Evolutionary conservation across 805 yeast species (phyloP), one percentile per base, ranked within the genome.

Genomic region (Sugiyamaella smithiae): DNA sequence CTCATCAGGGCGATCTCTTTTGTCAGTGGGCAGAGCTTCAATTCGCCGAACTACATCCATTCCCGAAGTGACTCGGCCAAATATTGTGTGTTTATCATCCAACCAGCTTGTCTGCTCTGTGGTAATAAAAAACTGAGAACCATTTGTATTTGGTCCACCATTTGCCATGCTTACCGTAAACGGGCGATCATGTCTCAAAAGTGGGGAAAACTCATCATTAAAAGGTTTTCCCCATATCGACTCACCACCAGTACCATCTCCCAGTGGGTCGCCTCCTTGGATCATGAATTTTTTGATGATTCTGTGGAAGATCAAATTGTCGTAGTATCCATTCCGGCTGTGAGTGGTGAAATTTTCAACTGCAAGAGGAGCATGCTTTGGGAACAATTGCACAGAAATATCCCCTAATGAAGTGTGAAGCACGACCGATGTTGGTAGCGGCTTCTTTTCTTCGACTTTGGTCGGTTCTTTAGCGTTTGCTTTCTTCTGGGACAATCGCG

Each of bases 121-220:
- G 37, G 83, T 78, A 52, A 78, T 78, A 64, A 78, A 78, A 52
- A 78, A 78, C 58, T 78, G 84, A 1, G 81, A 76, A 2, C 83
- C 83, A 57, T 79, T 79, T 29, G 82, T 78, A 57, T 70, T 71
- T 33, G 78, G 76, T 1, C 83, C 83, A 3, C 80, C 77, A 54
- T 78, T 78, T 45, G 82, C 83, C 84, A 79, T 79, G n/a, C 80
- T 74, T 45, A 78, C 72, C 53, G 73, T 70, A 57, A 74, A 78
- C 29, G 82, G 82, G 53, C 66, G 67, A 57, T 76, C 81, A 57
- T 78, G 82, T 36, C 64, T 59, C 50, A 72, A 58, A 37, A 68
- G 59, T 58, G 75, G 74, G 58, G 72, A 68, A 37, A 66, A 64
- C 57, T 78, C 84, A 53, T 78, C 82, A 57, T 74, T 77, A 48